Conservation (phyloP, 345 rosid species). For the Melaleuca alternifolia region DNA sequence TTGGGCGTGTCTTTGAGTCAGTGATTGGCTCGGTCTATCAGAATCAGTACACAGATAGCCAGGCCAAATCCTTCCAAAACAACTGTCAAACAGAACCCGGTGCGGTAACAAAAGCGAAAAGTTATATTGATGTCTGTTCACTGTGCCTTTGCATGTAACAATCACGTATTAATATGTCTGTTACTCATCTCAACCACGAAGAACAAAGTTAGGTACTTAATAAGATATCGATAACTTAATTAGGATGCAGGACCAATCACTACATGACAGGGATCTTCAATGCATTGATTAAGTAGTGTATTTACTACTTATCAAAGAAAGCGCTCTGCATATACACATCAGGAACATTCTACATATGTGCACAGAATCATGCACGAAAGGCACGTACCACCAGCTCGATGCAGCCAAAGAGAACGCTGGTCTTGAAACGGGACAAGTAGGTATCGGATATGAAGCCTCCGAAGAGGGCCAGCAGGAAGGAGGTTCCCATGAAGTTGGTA, state of each 20-base stretch:
- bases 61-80: not conserved
- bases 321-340: not conserved
- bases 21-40: not conserved
- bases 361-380: not conserved
- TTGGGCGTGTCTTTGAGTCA: not conserved
- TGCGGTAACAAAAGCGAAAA: not conserved
- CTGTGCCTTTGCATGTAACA: not conserved
- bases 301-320: not conserved
- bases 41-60: not conserved
- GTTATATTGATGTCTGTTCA: not conserved
- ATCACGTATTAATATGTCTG: not conserved
- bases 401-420: constrained; percentile 41
- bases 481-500: constrained; percentile 52
- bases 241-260: not conserved
- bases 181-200: not conserved
- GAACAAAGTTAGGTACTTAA: not conserved
- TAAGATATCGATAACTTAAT: not conserved
- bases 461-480: constrained; percentile 38
- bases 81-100: not conserved
- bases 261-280: not conserved
- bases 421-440: constrained; percentile 48
- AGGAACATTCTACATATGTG: not conserved
- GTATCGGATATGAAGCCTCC: constrained; percentile 69
- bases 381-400: constrained; percentile 35
- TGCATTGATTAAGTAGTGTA: not conserved